These are phyloP conservation scores for Polygonum maritimum DNA, from an alignment of 148 eudicot genomes.

Conservation along the genomic window DNA sequence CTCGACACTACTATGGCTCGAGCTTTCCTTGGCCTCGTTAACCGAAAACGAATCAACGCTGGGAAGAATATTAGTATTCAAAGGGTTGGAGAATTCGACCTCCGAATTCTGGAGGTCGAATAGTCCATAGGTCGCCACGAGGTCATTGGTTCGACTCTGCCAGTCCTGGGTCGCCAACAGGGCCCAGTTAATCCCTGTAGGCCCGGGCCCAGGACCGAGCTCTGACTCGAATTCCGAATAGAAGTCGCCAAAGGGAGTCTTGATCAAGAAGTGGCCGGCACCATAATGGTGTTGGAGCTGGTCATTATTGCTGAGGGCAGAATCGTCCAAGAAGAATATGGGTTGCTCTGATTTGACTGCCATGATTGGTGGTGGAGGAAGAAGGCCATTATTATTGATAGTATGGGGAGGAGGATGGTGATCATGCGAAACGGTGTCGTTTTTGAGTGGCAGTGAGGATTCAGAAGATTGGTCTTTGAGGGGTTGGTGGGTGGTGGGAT, in stretches of 20 bases:
- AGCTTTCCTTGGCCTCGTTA: constrained; percentile 4
- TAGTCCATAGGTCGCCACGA: neutral
- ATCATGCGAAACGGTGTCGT: neutral
- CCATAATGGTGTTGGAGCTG: neutral
- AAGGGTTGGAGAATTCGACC: neutral
- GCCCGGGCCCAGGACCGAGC: neutral
- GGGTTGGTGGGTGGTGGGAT: constrained; percentile 8
- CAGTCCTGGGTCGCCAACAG: neutral
- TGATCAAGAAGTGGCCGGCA: neutral
- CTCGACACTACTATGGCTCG: constrained; percentile 5
- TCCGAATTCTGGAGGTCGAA: neutral
- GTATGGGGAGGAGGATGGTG: neutral
- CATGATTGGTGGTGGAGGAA: neutral
- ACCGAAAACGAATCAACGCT: constrained; percentile 1
- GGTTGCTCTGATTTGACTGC: neutral
- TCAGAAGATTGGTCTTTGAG: neutral
- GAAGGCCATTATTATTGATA: neutral
- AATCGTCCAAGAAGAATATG: neutral
- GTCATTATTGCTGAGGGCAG: constrained; percentile 6
- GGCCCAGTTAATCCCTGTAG: neutral
- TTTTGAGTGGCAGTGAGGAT: neutral
- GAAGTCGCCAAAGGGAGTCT: neutral
- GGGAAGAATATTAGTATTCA: neutral
- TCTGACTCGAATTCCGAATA: neutral
- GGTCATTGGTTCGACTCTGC: neutral